phyloP scores from a whole-genome alignment of 2,329 filamentous ascomycete species.

The Parafenestella ontariensis region DNA sequence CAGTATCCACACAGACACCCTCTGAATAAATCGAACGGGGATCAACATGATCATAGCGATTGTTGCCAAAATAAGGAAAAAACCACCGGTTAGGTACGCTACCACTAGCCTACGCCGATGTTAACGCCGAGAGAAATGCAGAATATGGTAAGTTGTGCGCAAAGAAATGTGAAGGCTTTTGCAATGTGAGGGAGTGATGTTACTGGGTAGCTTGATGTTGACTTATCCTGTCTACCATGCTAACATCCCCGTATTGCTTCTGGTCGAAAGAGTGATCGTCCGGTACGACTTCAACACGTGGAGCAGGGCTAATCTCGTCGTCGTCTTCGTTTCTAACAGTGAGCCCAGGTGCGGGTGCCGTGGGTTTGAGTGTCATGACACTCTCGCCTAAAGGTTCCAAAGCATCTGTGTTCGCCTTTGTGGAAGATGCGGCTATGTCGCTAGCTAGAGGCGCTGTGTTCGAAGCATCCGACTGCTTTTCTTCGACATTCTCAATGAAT shows the following conservation, averaged over 20 bases:
- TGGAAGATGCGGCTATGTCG: not conserved
- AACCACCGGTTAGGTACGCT: constrained; percentile 10
- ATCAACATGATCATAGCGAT: constrained; percentile 12
- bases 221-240: constrained; percentile 31
- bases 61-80: constrained; percentile 13
- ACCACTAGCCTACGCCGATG: constrained; percentile 9
- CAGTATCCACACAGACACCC: not conserved
- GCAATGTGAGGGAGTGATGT: constrained; percentile 4
- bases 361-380: constrained; percentile 37
- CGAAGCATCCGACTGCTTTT: constrained; percentile 4
- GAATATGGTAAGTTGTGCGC: not conserved
- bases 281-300: constrained; percentile 28
- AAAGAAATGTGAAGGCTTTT: too few relatives aligned
- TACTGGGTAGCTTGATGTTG: constrained; percentile 43
- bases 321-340: constrained; percentile 16
- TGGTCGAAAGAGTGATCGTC: constrained; percentile 33
- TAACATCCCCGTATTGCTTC: constrained; percentile 46
- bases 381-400: constrained; percentile 33
- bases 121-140: constrained; percentile 17
- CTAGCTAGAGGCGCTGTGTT: not conserved
- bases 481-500: constrained; percentile 49
- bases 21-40: constrained; percentile 2
- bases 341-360: constrained; percentile 6
- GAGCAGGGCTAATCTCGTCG: constrained; percentile 37
- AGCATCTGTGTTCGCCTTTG: constrained; percentile 7